These are phyloP conservation scores for Calcarisporium arbuscula DNA, from an alignment of 2,329 filamentous ascomycete species.

Conservation along the genomic window DNA sequence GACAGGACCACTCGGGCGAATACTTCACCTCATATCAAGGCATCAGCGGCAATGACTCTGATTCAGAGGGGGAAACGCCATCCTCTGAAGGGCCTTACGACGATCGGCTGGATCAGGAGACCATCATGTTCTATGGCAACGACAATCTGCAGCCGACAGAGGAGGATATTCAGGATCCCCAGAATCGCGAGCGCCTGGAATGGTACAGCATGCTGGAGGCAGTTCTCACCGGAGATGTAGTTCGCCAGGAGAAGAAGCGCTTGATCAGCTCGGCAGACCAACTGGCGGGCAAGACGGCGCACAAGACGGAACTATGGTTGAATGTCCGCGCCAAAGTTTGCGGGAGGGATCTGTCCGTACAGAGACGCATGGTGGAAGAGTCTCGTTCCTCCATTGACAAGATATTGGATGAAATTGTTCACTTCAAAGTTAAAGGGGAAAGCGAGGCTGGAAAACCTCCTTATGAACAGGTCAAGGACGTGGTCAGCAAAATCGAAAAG, in stretches of 20 bases:
- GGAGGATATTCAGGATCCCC: constrained; percentile 83
- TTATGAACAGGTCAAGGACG: constrained; percentile 80
- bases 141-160: constrained; percentile 82
- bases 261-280: constrained; percentile 70
- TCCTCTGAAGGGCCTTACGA: constrained; percentile 79
- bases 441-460: constrained; percentile 86
- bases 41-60: constrained; percentile 66
- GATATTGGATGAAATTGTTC: constrained; percentile 79
- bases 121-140: constrained; percentile 85
- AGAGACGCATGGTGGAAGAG: constrained; percentile 84
- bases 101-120: constrained; percentile 85
- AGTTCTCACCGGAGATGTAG: constrained; percentile 91
- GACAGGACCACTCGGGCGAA: constrained; percentile 59
- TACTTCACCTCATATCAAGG: constrained; percentile 66
- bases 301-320: constrained; percentile 79
- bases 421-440: constrained; percentile 90
- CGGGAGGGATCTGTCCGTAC: constrained; percentile 75
- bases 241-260: constrained; percentile 95
- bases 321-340: constrained; percentile 79
- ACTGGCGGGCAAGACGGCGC: constrained; percentile 53
- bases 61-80: constrained; percentile 86
- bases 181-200: constrained; percentile 83
- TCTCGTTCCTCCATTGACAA: constrained; percentile 66
- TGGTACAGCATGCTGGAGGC: constrained; percentile 98
- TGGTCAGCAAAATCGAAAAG: constrained; percentile 85